A percentile compares a stretch with the other conserved stretches of the same genome.
phyloP scores from a whole-genome alignment of 352 stramenopile genomes.

The Pythium dissotocum region DNA sequence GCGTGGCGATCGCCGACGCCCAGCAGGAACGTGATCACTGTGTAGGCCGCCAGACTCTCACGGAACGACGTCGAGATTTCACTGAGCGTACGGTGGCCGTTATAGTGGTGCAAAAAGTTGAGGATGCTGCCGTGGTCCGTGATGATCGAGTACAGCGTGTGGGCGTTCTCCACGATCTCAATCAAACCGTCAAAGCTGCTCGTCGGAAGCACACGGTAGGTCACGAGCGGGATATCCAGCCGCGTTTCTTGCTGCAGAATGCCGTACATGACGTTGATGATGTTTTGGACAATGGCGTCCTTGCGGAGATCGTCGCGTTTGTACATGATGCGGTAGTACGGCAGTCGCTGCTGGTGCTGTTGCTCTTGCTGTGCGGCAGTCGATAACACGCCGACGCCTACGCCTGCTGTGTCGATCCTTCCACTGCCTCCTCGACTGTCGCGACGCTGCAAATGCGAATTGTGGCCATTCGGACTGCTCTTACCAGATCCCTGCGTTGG shows the following conservation, averaged over 20 bases:
- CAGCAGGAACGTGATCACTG: constrained; percentile 99
- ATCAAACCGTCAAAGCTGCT: constrained; percentile 85
- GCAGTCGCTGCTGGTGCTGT: constrained; percentile 27
- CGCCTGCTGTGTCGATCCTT: not conserved
- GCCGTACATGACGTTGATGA: constrained; percentile 89
- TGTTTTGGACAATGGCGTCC: constrained; percentile 85
- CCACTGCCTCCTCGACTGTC: not conserved
- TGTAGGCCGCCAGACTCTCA: constrained; percentile 97
- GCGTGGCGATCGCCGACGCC: constrained; percentile 98
- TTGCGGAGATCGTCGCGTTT: constrained; percentile 86
- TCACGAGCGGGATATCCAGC: constrained; percentile 79
- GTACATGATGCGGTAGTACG: constrained; percentile 85
- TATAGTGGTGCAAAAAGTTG: constrained; percentile 87
- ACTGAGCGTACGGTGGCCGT: constrained; percentile 80
- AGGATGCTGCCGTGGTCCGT: constrained; percentile 80
- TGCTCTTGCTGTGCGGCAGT: not conserved
- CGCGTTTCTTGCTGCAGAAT: constrained; percentile 85
- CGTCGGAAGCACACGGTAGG: constrained; percentile 84
- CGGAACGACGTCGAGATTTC: constrained; percentile 85
- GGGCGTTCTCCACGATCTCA: constrained; percentile 85
- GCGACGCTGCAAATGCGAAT: constrained; percentile 13
- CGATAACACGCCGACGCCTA: not conserved
- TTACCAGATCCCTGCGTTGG: constrained; percentile 19
- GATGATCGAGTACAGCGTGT: constrained; percentile 87
- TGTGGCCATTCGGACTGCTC: constrained; percentile 35